Percentiles rank a stretch among this genome's conserved stretches.
phyloP scores from a whole-genome alignment of 1,139 yeast genomes.

The Kodamaea derodonti region DNA sequence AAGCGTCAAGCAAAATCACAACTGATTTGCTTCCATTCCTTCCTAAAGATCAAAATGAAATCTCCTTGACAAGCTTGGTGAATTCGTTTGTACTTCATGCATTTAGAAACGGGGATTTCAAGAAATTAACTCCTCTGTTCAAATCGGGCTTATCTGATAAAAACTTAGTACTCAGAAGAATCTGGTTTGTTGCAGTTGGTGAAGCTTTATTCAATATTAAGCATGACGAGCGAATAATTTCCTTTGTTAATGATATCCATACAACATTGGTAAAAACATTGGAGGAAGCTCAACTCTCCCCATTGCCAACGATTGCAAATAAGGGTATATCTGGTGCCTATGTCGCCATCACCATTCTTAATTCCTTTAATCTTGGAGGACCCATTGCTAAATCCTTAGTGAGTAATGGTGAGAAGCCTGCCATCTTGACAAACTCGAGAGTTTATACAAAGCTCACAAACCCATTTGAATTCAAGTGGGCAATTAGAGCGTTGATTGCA shows the following conservation, averaged over 20 bases:
- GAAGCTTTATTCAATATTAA: constrained; percentile 12
- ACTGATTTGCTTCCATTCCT: constrained; percentile 47
- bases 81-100: constrained; percentile 47
- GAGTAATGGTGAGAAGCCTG: constrained; percentile 35
- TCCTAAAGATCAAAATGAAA: constrained; percentile 74
- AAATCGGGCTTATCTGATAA: constrained; percentile 61
- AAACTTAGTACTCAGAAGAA: constrained; percentile 56
- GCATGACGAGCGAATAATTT: constrained; percentile 4
- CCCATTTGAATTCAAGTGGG: constrained; percentile 50
- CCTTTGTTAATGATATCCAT: constrained; percentile 18
- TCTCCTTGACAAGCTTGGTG: constrained; percentile 50
- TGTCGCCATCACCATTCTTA: constrained; percentile 27
- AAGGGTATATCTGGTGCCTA: constrained; percentile 50
- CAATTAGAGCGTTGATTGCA: constrained; percentile 37
- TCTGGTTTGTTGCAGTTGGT: constrained; percentile 64
- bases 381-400: constrained; percentile 14
- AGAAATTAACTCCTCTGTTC: constrained; percentile 29
- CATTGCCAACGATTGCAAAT: constrained; percentile 45
- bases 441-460: constrained; percentile 47
- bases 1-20: constrained; percentile 29
- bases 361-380: constrained; percentile 7
- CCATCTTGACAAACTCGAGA: constrained; percentile 43
- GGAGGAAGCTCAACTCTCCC: constrained; percentile 42
- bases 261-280: constrained; percentile 35
- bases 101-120: constrained; percentile 13